These are phyloP conservation scores for Esteya vermicola DNA, from an alignment of 2,329 filamentous ascomycete genomes.

Conservation along the genomic window DNA sequence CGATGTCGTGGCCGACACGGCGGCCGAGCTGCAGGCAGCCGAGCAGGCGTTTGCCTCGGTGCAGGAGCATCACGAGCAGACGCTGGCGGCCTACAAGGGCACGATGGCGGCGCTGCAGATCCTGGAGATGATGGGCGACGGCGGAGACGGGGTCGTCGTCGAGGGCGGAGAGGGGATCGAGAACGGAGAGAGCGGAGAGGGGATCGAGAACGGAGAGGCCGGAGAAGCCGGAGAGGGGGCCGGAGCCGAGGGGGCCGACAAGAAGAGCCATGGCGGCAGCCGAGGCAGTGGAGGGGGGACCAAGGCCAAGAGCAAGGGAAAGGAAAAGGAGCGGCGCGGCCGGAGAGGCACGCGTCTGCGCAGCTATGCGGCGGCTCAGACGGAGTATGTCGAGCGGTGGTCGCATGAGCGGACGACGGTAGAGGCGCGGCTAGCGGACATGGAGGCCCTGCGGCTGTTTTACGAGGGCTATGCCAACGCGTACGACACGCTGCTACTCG, in stretches of 20 bases:
- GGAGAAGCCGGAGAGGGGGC: no score
- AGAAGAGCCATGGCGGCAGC: no score
- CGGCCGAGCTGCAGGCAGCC: constrained; percentile 63
- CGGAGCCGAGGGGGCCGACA: no score
- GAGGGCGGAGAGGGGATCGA: no score
- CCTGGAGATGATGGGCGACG: constrained; percentile 48
- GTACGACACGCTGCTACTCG: constrained; percentile 73
- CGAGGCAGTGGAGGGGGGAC: no score
- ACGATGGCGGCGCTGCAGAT: constrained; percentile 49
- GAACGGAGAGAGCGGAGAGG: no score
- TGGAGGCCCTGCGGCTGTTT: constrained; percentile 64
- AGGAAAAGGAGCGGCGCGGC: no score
- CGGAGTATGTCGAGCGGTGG: constrained; percentile 55
- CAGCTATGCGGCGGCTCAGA: constrained; percentile 48
- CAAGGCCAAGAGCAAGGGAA: no score
- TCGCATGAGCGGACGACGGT: constrained; percentile 60
- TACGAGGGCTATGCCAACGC: constrained; percentile 78
- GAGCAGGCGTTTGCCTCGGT: constrained; percentile 55
- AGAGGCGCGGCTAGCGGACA: constrained; percentile 53
- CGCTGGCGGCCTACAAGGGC: constrained; percentile 39
- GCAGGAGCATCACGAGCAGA: constrained; percentile 43
- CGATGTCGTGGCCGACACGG: constrained; percentile 56
- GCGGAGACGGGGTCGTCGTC: no score
- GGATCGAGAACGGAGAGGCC: no score
- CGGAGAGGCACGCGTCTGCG: no score